These are phyloP conservation scores for Cotoneaster glaucophyllus DNA, from an alignment of 306 rosid genomes.

Conservation along the genomic window DNA sequence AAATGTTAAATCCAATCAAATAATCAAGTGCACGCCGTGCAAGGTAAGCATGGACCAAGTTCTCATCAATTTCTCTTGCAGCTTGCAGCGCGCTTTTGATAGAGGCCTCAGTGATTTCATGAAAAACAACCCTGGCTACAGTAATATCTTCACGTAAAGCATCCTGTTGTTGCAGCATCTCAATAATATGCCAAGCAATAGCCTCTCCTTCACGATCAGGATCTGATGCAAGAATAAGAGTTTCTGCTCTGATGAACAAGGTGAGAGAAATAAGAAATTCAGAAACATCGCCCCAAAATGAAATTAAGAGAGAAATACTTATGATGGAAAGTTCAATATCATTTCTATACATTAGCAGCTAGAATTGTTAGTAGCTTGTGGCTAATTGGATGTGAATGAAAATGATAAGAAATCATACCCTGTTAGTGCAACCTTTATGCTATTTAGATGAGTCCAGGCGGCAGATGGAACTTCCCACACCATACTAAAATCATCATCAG, in stretches of 20 bases:
- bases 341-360: neutral
- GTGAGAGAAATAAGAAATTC: slow-evolving; percentile 20
- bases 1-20: slow-evolving; percentile 92
- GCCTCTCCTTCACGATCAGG: slow-evolving; percentile 99
- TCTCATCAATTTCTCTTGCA: slow-evolving; percentile 71
- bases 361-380: slow-evolving; percentile 14
- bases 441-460: slow-evolving; percentile 96
- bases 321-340: slow-evolving; percentile 6
- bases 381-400: slow-evolving; percentile 9
- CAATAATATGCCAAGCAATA: slow-evolving; percentile 94
- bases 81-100: slow-evolving; percentile 68
- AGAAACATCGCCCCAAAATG: slow-evolving; percentile 15
- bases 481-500: slow-evolving; percentile 95
- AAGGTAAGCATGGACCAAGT: slow-evolving; percentile 91
- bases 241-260: slow-evolving; percentile 84
- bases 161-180: slow-evolving; percentile 92
- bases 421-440: slow-evolving; percentile 73
- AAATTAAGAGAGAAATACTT: neutral
- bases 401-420: slow-evolving; percentile 50
- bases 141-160: slow-evolving; percentile 52
- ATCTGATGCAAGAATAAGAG: slow-evolving; percentile 97
- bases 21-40: slow-evolving; percentile 98
- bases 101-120: slow-evolving; percentile 89
- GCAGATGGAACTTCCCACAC: slow-evolving; percentile 99
- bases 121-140: slow-evolving; percentile 78